Conservation (phyloP, 768 basidiomycete species). For the Hypsizygus marmoreus region DNA sequence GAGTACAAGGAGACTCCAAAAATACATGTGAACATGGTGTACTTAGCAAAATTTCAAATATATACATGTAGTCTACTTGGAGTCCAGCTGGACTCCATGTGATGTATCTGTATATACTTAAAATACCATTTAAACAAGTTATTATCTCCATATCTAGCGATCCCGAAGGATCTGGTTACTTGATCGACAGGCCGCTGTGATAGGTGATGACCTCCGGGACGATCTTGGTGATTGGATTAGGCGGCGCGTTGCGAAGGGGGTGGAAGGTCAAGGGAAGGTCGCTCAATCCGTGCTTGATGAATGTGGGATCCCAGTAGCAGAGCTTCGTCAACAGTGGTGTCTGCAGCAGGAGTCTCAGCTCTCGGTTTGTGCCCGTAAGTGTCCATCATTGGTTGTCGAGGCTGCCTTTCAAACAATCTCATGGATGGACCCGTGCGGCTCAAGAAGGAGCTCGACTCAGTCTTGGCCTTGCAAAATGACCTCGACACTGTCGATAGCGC, state of each 20-base stretch:
- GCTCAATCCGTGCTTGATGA: slow-evolving; percentile 17
- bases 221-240: slow-evolving; percentile 36
- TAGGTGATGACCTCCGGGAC: slow-evolving; percentile 24
- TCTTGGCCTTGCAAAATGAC: slow-evolving; percentile 31
- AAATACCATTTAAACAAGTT: neutral
- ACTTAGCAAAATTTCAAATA: too few relatives aligned
- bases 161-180: slow-evolving; percentile 32
- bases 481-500: slow-evolving; percentile 23
- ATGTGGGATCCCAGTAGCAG: slow-evolving; percentile 14
- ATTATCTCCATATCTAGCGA: slow-evolving; percentile 11
- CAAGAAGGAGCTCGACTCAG: slow-evolving; percentile 32
- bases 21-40: too few relatives aligned
- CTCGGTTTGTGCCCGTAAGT: slow-evolving; percentile 29
- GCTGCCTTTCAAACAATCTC: neutral
- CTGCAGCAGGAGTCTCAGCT: slow-evolving; percentile 32
- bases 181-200: slow-evolving; percentile 28
- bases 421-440: slow-evolving; percentile 29
- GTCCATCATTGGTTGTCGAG: neutral
- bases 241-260: slow-evolving; percentile 16
- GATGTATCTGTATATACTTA: slow-evolving; percentile 27
- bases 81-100: too few relatives aligned
- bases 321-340: slow-evolving; percentile 33
- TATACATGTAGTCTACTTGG: too few relatives aligned
- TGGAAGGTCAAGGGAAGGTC: slow-evolving; percentile 10
- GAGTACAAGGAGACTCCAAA: too few relatives aligned